Conservation (phyloP, 2,329 filamentous ascomycete species). For the Ceratocystis ficicola region DNA sequence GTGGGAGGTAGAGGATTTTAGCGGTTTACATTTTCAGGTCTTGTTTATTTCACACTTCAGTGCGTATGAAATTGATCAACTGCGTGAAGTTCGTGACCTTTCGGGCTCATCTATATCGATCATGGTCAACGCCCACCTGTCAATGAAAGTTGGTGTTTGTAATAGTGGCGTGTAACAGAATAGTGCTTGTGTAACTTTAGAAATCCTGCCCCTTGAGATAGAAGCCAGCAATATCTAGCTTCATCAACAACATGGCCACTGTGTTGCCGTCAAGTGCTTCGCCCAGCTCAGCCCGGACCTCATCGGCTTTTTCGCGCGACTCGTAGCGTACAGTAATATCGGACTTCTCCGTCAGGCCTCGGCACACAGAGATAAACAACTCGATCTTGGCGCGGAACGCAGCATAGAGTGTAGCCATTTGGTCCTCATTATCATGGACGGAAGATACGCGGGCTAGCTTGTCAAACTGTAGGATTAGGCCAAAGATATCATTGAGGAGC, state of each 20-base stretch:
- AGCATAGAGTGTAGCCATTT: conserved; percentile 42
- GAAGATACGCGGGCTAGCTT: conserved; percentile 35
- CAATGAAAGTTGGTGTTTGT: too few relatives aligned
- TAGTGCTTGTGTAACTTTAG: not conserved
- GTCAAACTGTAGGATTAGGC: conserved; percentile 59
- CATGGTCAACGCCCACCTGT: too few relatives aligned
- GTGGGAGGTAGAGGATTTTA: too few relatives aligned
- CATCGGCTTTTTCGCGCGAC: conserved; percentile 27
- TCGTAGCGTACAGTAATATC: conserved; percentile 33
- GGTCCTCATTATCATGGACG: conserved; percentile 27
- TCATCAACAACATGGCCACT: conserved; percentile 55
- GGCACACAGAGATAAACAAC: conserved; percentile 62
- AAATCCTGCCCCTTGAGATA: conserved; percentile 34
- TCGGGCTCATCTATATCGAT: too few relatives aligned
- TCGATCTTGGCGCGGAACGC: conserved; percentile 59
- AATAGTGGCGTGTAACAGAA: too few relatives aligned
- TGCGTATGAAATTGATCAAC: too few relatives aligned
- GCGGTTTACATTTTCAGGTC: too few relatives aligned
- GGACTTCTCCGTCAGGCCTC: conserved; percentile 53
- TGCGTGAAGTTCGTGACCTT: too few relatives aligned
- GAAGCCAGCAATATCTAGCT: conserved; percentile 59
- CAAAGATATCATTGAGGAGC: conserved; percentile 66
- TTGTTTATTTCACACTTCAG: too few relatives aligned
- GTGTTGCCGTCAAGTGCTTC: conserved; percentile 41
- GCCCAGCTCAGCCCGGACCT: conserved; percentile 31